These are phyloP conservation scores for Morella rubra DNA, from an alignment of 306 rosid species.

Conservation along the genomic window DNA sequence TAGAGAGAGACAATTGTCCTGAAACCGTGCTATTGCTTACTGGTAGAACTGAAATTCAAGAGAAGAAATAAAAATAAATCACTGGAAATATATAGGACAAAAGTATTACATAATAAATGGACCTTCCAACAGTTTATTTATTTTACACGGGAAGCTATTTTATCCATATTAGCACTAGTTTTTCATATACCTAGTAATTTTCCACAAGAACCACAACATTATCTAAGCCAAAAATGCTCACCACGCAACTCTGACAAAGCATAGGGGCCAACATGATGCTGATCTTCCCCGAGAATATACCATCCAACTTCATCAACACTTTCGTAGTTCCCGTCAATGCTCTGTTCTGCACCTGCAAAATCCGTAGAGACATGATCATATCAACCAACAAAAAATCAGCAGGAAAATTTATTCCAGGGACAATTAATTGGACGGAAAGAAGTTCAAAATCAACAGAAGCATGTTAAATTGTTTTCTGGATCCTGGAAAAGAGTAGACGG, in stretches of 20 bases:
- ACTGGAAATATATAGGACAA: constrained; percentile 15
- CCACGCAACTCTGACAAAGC: constrained; percentile 75
- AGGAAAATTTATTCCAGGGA: neutral
- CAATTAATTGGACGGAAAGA: neutral
- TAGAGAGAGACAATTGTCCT: constrained; percentile 38
- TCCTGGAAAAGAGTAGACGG: neutral
- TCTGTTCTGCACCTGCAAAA: constrained; percentile 35
- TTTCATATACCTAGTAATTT: neutral
- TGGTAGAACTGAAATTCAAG: constrained; percentile 50
- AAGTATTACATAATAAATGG: neutral
- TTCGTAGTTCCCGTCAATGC: constrained; percentile 22
- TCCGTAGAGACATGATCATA: neutral
- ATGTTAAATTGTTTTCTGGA: neutral
- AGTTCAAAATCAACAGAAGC: neutral
- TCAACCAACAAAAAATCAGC: neutral
- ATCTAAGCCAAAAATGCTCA: constrained; percentile 31
- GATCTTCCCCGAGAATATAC: constrained; percentile 80
- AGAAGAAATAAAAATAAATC: constrained; percentile 20
- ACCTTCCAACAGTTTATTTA: constrained; percentile 18
- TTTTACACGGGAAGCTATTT: constrained; percentile 5
- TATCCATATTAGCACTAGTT: too few relatives aligned
- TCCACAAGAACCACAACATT: neutral
- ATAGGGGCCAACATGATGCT: constrained; percentile 88
- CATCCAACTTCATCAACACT: constrained; percentile 58
- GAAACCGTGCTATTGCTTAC: constrained; percentile 49